Percentiles rank a stretch among this genome's conserved stretches.
Evolutionary conservation across 2,329 filamentous ascomycete species (phyloP).

Genomic region (Aspergillus udagawae): DNA sequence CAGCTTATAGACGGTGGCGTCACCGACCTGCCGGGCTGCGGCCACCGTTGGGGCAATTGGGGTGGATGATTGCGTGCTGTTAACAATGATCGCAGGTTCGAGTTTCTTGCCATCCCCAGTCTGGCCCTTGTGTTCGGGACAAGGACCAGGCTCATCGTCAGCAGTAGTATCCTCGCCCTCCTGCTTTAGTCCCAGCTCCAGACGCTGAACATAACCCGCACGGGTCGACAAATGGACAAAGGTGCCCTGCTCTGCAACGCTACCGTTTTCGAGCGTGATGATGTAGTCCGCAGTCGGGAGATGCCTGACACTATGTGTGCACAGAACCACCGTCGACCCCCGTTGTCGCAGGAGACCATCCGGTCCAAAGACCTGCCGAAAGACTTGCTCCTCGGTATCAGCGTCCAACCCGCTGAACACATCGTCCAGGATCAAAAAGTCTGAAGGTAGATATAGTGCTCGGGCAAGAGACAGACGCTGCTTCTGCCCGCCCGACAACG

Average conservation of each 20-base stretch:
- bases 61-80: background rate
- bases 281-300: conserved; percentile 39
- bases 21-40: conserved; percentile 36
- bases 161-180: conserved; percentile 7
- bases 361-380: background rate
- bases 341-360: conserved; percentile 1
- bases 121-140: background rate
- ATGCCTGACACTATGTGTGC: conserved; percentile 39
- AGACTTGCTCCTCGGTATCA: conserved; percentile 6
- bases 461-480: conserved; percentile 42
- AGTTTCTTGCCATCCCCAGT: background rate
- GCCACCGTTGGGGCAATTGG: background rate
- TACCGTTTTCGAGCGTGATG: conserved; percentile 31
- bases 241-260: conserved; percentile 1
- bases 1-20: conserved; percentile 19
- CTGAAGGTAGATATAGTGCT: conserved; percentile 42
- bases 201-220: conserved; percentile 3
- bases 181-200: background rate
- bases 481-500: conserved; percentile 17
- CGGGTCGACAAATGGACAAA: background rate
- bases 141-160: background rate
- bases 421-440: conserved; percentile 47
- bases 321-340: conserved; percentile 30
- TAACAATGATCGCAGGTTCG: background rate
- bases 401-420: conserved; percentile 36